Base-by-base conservation (phyloP, 2,329 filamentous ascomycete genomes). In the Passalora sequoiae region DNA sequence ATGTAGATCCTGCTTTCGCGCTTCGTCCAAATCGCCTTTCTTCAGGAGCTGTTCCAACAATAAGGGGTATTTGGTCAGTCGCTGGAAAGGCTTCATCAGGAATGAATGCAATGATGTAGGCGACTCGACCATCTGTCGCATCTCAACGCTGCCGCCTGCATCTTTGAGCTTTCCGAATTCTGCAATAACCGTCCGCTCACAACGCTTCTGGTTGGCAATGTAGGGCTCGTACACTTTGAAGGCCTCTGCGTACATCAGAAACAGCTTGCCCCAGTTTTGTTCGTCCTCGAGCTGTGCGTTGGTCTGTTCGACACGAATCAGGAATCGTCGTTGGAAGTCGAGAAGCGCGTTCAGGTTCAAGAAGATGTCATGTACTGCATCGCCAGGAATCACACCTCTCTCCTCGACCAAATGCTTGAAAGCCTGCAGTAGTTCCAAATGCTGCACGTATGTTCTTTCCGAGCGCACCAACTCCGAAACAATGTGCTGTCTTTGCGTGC, bases 141-240 rank as follows among this genome's bases (percentile, higher is more conserved):
- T 72, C 49, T 81, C 55, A 1, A 76, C 80, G 19, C 53, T 59
- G 40, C 81, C 88, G 38, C 78, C 84, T 31, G 86, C 86, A 22
- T 78, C 69, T 54, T 79, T 78, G 40, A 97, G 87, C 64, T 92
- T 94, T 58, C 92, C 85, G 64, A 94, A 96, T 47, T 91, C 83
- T 47, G 83, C 77, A 55, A 86, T 81, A 10, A 89, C 89, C n/a
- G 86, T 78, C 54, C 84, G 78, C 40, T 91, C 89, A 46, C 91
- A 94, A 62, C 88, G 89, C 55, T 87, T 82, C 69, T 96, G 91
- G 61, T 98, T 98, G 24, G 92, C 88, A 56, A 97, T 97, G 59
- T 97, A 98, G 1, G 89, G 89, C 59, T 95, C 87, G 64, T 98
- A 98, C 47, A 95, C 89, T 50, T 84, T 81, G 65, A 98, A 96